Evolutionary conservation across 1,284 basidiomycete species (phyloP).

Genomic region (Anthracocystis panici-leucophaei): DNA sequence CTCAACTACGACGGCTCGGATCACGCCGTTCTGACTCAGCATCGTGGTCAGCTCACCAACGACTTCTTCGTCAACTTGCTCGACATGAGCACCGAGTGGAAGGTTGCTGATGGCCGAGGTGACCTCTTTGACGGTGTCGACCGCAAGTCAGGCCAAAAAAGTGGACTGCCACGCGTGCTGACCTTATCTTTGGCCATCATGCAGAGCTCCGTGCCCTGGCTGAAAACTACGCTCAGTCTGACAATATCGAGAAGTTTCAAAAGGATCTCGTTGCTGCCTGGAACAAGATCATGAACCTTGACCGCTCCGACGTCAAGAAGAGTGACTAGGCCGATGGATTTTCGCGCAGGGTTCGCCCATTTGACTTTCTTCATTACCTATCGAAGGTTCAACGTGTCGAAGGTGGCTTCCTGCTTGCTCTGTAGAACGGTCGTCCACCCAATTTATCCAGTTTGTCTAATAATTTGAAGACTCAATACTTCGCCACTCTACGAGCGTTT

Average conservation of each 20-base stretch:
- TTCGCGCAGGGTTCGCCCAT: no score
- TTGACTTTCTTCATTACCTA: no score
- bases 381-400: no score
- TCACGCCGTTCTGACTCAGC: constrained; percentile 40
- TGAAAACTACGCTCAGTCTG: constrained; percentile 44
- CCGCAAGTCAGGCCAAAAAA: constrained; percentile 49
- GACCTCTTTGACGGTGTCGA: constrained; percentile 44
- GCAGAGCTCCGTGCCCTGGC: constrained; percentile 42
- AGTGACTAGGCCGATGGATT: no score
- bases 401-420: no score
- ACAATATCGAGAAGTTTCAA: constrained; percentile 42
- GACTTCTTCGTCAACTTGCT: constrained; percentile 49
- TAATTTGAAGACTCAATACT: no score
- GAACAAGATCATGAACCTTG: constrained; percentile 53
- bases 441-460: no score
- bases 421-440: no score
- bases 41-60: constrained; percentile 40
- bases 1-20: constrained; percentile 42
- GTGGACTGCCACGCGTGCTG: constrained; percentile 42
- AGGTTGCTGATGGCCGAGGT: constrained; percentile 34
- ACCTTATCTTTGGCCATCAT: constrained; percentile 41
- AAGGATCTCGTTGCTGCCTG: constrained; percentile 44
- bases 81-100: constrained; percentile 51
- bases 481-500: no score
- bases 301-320: constrained; percentile 49